These are phyloP conservation scores for Aristolochia fimbriata DNA, from an alignment of 164 flowering plant species.

Conservation along the genomic window DNA sequence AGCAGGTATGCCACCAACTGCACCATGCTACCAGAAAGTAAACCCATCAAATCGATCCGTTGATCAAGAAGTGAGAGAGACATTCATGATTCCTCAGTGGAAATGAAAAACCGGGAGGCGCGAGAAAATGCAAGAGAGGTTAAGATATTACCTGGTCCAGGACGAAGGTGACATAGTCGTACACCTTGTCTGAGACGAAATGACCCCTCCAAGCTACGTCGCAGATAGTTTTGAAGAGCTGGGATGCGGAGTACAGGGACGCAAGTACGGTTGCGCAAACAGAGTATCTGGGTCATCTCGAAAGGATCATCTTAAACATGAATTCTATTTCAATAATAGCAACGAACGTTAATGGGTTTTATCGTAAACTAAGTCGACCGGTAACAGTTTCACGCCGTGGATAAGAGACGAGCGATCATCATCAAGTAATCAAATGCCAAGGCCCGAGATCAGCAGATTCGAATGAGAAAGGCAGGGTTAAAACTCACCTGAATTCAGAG, in stretches of 20 bases:
- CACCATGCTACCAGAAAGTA: constrained; percentile 4
- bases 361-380: no score
- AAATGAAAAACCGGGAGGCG: not conserved
- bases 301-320: not conserved
- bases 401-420: no score
- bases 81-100: no score
- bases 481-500: constrained; percentile 30
- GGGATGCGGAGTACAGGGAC: constrained; percentile 33
- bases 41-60: no score
- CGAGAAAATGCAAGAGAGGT: no score
- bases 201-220: constrained; percentile 38
- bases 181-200: constrained; percentile 34
- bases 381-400: no score
- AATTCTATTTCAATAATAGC: no score
- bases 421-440: no score
- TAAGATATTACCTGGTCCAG: constrained; percentile 43
- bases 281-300: constrained; percentile 25
- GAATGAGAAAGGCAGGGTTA: no score
- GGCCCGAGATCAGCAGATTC: no score
- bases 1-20: constrained; percentile 49
- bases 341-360: no score
- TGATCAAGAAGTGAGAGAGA: no score
- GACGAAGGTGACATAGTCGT: constrained; percentile 43
- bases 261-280: constrained; percentile 24
- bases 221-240: constrained; percentile 41